phyloP scores from a whole-genome alignment of 345 rosid genomes.

The Rhodomyrtus tomentosa region DNA sequence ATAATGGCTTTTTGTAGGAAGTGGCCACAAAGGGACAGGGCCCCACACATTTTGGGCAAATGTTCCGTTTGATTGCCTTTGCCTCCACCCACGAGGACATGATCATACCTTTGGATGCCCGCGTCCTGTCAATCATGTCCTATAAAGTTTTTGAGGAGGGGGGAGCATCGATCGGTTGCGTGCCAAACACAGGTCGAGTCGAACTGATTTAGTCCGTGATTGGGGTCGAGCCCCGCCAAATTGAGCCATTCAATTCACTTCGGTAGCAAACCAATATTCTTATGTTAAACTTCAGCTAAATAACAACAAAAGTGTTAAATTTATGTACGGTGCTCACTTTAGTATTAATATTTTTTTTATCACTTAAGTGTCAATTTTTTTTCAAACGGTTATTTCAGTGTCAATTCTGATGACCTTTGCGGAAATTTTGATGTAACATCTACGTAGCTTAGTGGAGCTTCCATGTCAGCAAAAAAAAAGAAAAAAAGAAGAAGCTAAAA shows the following conservation, averaged over 20 bases:
- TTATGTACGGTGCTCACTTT: no score
- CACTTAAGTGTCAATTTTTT: no score
- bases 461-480: no score
- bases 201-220: neutral
- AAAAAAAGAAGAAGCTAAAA: no score
- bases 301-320: no score
- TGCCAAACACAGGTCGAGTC: neutral
- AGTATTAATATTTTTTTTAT: no score
- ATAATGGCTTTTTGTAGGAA: neutral
- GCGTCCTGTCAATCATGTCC: neutral
- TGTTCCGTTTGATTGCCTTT: neutral
- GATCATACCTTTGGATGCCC: neutral
- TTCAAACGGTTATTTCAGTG: no score
- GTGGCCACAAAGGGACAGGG: neutral
- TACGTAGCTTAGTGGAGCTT: no score
- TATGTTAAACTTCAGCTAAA: no score
- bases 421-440: no score
- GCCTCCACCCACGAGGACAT: neutral
- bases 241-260: neutral
- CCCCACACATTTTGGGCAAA: neutral
- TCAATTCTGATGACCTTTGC: no score
- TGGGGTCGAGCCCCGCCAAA: fast-evolving
- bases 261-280: fast-evolving
- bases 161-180: neutral
- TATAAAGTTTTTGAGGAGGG: neutral